phyloP scores from a whole-genome alignment of 179 eudicot genomes.

The Nepenthes alata region DNA sequence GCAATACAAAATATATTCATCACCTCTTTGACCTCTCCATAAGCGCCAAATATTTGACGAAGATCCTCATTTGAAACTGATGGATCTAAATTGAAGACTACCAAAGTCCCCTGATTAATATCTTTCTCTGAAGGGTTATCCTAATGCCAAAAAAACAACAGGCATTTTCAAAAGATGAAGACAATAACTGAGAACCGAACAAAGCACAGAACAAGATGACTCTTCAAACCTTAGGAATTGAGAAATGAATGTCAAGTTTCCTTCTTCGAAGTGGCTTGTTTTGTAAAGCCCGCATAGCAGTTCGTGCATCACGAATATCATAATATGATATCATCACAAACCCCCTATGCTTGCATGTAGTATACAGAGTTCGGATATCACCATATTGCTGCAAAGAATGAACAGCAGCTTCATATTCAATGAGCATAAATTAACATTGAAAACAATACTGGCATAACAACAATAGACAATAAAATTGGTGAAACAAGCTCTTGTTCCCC shows the following conservation, averaged over 20 bases:
- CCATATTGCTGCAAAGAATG: slow-evolving; percentile 62
- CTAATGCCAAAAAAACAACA: slow-evolving; percentile 18
- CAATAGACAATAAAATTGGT: too few species aligned
- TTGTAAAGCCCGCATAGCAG: slow-evolving; percentile 73
- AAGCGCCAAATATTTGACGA: slow-evolving; percentile 65
- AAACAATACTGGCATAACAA: not conserved
- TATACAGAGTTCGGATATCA: slow-evolving; percentile 71
- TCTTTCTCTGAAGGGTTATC: slow-evolving; percentile 91
- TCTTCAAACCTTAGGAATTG: slow-evolving; percentile 70
- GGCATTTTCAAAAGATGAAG: not conserved
- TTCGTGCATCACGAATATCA: slow-evolving; percentile 79
- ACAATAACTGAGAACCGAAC: not conserved
- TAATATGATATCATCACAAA: slow-evolving; percentile 95
- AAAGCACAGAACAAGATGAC: not conserved
- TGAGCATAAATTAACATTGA: slow-evolving; percentile 1
- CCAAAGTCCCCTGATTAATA: slow-evolving; percentile 84
- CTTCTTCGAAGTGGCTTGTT: slow-evolving; percentile 75
- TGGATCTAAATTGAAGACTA: slow-evolving; percentile 80
- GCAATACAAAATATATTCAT: not conserved
- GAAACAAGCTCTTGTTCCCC: too few species aligned
- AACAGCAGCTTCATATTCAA: not conserved
- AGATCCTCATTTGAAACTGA: slow-evolving; percentile 83
- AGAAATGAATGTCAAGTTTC: slow-evolving; percentile 85
- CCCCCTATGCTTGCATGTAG: slow-evolving; percentile 85
- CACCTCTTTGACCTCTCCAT: slow-evolving; percentile 95